Base-by-base conservation (phyloP, 2,329 filamentous ascomycete species). In the Colletotrichum sp. region DNA sequence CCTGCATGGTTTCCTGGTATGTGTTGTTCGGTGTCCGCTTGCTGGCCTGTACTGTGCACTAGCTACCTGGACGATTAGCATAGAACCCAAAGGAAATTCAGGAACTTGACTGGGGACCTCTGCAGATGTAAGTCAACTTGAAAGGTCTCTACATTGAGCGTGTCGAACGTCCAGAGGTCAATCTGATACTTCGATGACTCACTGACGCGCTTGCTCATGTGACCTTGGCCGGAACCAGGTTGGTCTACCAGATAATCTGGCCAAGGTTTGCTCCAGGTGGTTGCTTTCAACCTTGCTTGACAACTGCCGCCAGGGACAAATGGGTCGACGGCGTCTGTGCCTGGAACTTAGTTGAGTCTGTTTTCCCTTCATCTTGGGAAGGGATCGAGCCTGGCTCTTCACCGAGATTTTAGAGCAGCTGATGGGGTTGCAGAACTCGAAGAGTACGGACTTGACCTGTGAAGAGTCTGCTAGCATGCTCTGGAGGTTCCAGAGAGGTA, bases 361-460 rank as follows among this genome's bases (percentile, higher is more conserved):
- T 49, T n/a, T 44, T 44, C 9, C 39, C 18, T 44, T 44, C 36
- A 44, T 18, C 16, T 44, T 10, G 36, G 8, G 16, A 39, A 39
- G 0, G 16, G 16, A 39, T 18, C 3, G 34, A 36, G 34, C 34
- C 36, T 18, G 36, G 2, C 3, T 18, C 16, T 39, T 2, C 36
- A 3, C 8, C 18, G 18, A 10, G 16, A 44, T 6, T 44, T 6
- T 1, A 44, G 0, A n/a, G 39, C 39, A 49, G 39, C 39, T 7
- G 9, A 49, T 4, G 5, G 18, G 9, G 3, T 6, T 3, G 9
- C 39, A n/a, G 39, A 49, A n/a, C 18, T n/a, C 9, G 2, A 3
- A n/a, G 39, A 2, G 9, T 6, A 5, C 39, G 0, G 5, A n/a
- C 0, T n/a, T 12, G 3, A 49, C 1, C 18, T 49, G 9, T 12